Evolutionary conservation across 1,284 basidiomycete species (phyloP), one percentile per base, ranked within the genome.

Genomic region (Phenoliferia sp.): DNA sequence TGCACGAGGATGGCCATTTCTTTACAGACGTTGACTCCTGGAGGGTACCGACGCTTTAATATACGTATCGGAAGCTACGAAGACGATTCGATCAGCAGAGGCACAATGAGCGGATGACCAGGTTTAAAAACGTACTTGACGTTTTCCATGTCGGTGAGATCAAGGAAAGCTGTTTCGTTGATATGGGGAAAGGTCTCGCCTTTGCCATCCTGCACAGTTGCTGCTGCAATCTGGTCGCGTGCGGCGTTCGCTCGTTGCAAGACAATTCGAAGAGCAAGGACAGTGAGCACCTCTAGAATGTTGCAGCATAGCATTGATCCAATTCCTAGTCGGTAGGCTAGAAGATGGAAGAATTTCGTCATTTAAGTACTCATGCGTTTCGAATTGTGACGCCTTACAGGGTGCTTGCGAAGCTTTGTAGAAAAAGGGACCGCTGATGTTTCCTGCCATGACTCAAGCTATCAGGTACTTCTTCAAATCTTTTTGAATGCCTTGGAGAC

Each of bases 391-490:
- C 33, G n/a, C n/a, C n/a, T 12, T 59, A n/a, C 58, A 26, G 9
- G 31, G 50, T 48, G 34, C 48, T 56, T 62, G 61, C 2, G 9
- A 4, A 52, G 34, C 31, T n/a, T 58, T 57, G 26, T 48, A 58
- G 60, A 82, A 78, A 78, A 82, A 82, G 4, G 79, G 80, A 0
- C 77, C 80, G 50, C 77, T 78, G 56, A 83, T 82, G 73, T 83
- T 83, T 5, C 81, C 79, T 59, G 77, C 65, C 39, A 77, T n/a
- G n/a, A 80, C 7, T 7, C 7, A 52, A 6, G 22, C 6, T 19
- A 52, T 52, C 48, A 52, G 6, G 9, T 5, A 52, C 48, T 26
- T 0, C 76, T 79, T n/a, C 79, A 78, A 29, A 16, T n/a, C 55
- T 32, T 17, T 56, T 17, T 56, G n/a, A 19, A 5, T 28, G 31